Evolutionary conservation across 148 eudicot species (phyloP), one percentile per base, ranked within the genome.

Genomic region (Rhododendron ovatum): DNA sequence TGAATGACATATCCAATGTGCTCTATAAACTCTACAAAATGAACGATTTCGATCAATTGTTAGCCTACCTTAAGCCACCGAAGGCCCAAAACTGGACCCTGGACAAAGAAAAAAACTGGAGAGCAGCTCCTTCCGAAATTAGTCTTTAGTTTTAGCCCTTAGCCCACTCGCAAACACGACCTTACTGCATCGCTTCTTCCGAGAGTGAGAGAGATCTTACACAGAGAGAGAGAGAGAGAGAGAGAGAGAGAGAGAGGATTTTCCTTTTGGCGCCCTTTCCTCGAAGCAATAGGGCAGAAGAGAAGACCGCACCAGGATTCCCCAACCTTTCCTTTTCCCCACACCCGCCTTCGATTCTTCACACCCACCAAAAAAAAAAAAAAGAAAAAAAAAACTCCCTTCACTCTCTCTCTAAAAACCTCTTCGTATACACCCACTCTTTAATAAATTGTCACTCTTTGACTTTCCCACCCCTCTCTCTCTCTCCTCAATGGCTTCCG

Each of bases 401-500:
- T 5, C 4, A 18, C 39, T 47, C 26, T 69, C 82, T 59, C 51
- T 17, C 41, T 41, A 24, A 55, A 33, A 55, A 33, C 20, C 53
- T 33, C 57, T 78, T 17, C 65, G 9, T 67, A 10, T 71, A n/a
- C 22, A 53, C 7, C n/a, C 18, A 22, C 12, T 4, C 1, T 43
- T 26, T 4, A 5, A 50, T 20, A 73, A 37, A 13, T 50, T 22
- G 48, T 84, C 51, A 35, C 22, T 75, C 71, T 77, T 53, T 85
- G 67, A 41, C 61, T 45, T 83, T 14, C 33, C 37, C 37, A 35
- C 37, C 80, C 47, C 85, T 35, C 63, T 28, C 28, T 18, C 35
- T 20, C 47, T 30, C 50, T 81, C 88, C 85, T 30, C 79, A 82
- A 95, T 94, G 98, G 94, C 91, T 53, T 89, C 95, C 69, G 88